A percentile compares a stretch with the other conserved stretches of the same genome.
These are phyloP conservation scores for Phaseolus lunatus DNA, from an alignment of 306 rosid species.

Conservation along the genomic window DNA sequence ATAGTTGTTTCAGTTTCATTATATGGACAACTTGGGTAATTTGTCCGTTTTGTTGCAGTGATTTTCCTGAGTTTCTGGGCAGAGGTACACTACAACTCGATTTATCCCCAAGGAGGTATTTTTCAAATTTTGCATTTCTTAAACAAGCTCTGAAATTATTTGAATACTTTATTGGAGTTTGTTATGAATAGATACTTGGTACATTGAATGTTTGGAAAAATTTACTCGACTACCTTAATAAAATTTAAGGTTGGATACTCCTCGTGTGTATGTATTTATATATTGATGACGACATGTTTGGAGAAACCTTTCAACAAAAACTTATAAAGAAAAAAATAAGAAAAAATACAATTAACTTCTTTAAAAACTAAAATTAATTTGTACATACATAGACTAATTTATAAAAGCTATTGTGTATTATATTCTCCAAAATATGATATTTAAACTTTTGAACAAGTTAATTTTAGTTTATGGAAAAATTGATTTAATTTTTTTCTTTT, in stretches of 20 bases:
- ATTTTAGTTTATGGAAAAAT: too few species aligned
- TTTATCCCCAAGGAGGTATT: conserved; percentile 80
- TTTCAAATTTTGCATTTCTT: conserved; percentile 19
- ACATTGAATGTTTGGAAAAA: not conserved
- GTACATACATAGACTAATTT: too few species aligned
- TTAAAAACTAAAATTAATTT: too few species aligned
- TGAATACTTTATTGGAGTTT: not conserved
- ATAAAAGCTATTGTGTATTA: too few species aligned
- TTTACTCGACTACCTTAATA: not conserved
- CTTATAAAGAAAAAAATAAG: too few species aligned
- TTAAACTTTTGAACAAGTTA: too few species aligned
- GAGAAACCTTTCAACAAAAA: too few species aligned
- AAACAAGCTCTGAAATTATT: not conserved
- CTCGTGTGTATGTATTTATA: not conserved
- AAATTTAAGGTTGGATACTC: not conserved
- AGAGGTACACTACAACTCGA: conserved; percentile 92
- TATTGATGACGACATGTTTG: not conserved
- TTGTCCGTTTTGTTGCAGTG: conserved; percentile 54
- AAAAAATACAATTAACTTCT: too few species aligned
- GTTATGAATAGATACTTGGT: not conserved
- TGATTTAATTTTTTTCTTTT: too few species aligned
- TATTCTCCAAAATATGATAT: too few species aligned
- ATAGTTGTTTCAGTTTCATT: conserved; percentile 7
- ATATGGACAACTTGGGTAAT: conserved; percentile 3
- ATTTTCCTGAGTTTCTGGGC: conserved; percentile 91